phyloP scores from a whole-genome alignment of 2,329 filamentous ascomycete genomes.

The Trichoderma arundinaceum region DNA sequence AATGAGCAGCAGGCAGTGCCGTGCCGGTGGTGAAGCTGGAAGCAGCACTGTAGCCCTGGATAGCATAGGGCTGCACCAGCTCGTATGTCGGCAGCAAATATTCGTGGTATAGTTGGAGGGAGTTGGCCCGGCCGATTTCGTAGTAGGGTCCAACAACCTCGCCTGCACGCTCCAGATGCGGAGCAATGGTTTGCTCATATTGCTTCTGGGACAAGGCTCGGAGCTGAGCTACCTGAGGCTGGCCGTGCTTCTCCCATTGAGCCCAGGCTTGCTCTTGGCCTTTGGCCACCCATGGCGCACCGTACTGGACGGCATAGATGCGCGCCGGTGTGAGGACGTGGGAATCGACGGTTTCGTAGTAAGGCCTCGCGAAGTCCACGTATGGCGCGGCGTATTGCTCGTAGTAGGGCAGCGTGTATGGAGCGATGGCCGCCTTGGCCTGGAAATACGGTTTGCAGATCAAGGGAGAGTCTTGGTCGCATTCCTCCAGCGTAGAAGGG shows the following conservation, averaged over 20 bases:
- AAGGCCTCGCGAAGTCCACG: conserved; percentile 76
- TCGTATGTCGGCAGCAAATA: conserved; percentile 77
- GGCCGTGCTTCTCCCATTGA: conserved; percentile 80
- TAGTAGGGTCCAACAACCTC: conserved; percentile 73
- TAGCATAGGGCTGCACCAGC: conserved; percentile 73
- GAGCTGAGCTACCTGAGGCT: conserved; percentile 73
- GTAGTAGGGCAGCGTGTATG: conserved; percentile 86
- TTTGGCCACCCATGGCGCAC: conserved; percentile 72
- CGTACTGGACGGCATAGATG: conserved; percentile 72
- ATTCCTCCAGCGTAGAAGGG: conserved; percentile 69
- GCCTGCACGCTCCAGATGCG: conserved; percentile 70
- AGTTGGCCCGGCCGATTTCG: conserved; percentile 65
- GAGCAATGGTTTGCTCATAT: conserved; percentile 74
- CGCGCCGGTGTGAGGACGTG: conserved; percentile 72
- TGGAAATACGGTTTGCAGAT: conserved; percentile 85
- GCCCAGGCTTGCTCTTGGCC: conserved; percentile 68
- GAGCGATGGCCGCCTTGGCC: conserved; percentile 66
- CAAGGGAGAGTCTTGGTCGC: conserved; percentile 71
- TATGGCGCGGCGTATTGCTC: conserved; percentile 83
- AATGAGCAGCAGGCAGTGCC: conserved; percentile 73
- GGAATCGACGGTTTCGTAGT: conserved; percentile 68
- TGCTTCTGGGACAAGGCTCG: conserved; percentile 65
- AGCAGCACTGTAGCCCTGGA: conserved; percentile 69
- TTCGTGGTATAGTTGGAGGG: conserved; percentile 71
- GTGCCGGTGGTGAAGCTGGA: conserved; percentile 71